Evolutionary conservation across 768 basidiomycete species (phyloP).

Genomic region (Leccinum subgranulosum): DNA sequence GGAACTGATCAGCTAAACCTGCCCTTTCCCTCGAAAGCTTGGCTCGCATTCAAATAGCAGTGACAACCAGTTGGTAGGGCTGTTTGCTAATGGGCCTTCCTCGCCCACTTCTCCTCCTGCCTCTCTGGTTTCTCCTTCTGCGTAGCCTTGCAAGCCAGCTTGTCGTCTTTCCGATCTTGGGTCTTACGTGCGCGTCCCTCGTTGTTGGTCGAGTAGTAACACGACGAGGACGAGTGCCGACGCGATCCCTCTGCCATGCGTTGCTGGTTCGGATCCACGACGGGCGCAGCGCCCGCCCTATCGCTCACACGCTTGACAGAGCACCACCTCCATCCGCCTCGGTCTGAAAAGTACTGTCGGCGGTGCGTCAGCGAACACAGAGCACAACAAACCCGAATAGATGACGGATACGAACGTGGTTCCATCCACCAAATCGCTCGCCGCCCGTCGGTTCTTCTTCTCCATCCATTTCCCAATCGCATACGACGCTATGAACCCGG

Average conservation of each 20-base stretch:
- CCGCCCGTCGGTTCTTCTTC: constrained; percentile 37
- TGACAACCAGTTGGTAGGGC: constrained; percentile 25
- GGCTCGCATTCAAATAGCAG: not conserved
- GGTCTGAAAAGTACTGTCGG: constrained; percentile 45
- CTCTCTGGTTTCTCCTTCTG: not conserved
- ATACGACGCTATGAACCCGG: constrained; percentile 13
- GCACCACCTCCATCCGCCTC: constrained; percentile 41
- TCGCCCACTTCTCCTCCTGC: constrained; percentile 9
- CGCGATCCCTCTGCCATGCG: constrained; percentile 19
- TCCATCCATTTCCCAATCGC: constrained; percentile 25
- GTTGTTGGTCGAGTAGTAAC: not conserved
- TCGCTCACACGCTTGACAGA: constrained; percentile 34
- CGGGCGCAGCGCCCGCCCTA: constrained; percentile 16
- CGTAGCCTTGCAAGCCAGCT: not conserved
- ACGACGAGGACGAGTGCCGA: not conserved
- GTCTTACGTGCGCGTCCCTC: not conserved
- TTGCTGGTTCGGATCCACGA: constrained; percentile 15
- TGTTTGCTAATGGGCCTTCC: constrained; percentile 8
- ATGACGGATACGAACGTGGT: constrained; percentile 35
- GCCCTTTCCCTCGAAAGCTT: not conserved
- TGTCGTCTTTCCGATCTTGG: not conserved
- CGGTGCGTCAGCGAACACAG: not conserved
- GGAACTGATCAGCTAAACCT: too few species aligned
- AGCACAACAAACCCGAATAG: not conserved
- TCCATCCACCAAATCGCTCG: constrained; percentile 49